These are phyloP conservation scores for Apiotrichum mycotoxinovorans DNA, from an alignment of 1,284 basidiomycete species.

Conservation along the genomic window DNA sequence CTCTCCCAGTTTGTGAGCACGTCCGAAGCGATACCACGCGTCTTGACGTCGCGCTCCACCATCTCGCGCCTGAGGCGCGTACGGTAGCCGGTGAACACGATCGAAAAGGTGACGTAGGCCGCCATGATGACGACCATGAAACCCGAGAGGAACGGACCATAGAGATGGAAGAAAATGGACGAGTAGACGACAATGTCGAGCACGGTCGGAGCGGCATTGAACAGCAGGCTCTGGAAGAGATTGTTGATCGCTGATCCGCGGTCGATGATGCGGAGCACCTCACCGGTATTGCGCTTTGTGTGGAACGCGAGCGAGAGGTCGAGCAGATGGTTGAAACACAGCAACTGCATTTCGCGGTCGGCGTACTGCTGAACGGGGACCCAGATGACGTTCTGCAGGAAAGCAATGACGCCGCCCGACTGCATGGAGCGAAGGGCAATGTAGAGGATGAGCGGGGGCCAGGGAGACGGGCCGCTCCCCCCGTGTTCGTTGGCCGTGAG, in stretches of 20 bases:
- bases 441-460: conserved; percentile 35
- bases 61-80: conserved; percentile 87
- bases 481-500: conserved; percentile 23
- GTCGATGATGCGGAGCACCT: conserved; percentile 91
- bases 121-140: conserved; percentile 79
- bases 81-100: conserved; percentile 75
- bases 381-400: conserved; percentile 92
- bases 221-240: conserved; percentile 84
- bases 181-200: conserved; percentile 94
- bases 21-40: conserved; percentile 90
- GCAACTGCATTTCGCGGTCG: conserved; percentile 83
- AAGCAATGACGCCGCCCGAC: conserved; percentile 62
- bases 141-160: conserved; percentile 73
- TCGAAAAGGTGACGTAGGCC: conserved; percentile 91
- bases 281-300: conserved; percentile 91
- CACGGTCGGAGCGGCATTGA: conserved; percentile 89
- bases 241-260: conserved; percentile 98
- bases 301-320: conserved; percentile 89
- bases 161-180: conserved; percentile 77
- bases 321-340: conserved; percentile 89
- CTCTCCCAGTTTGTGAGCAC: conserved; percentile 97
- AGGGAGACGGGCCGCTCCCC: conserved; percentile 12
- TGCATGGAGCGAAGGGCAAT: conserved; percentile 30
- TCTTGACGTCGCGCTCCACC: conserved; percentile 90
- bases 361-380: conserved; percentile 93